phyloP scores from a whole-genome alignment of 495 filamentous ascomycete species.

The Immersiella caudata region DNA sequence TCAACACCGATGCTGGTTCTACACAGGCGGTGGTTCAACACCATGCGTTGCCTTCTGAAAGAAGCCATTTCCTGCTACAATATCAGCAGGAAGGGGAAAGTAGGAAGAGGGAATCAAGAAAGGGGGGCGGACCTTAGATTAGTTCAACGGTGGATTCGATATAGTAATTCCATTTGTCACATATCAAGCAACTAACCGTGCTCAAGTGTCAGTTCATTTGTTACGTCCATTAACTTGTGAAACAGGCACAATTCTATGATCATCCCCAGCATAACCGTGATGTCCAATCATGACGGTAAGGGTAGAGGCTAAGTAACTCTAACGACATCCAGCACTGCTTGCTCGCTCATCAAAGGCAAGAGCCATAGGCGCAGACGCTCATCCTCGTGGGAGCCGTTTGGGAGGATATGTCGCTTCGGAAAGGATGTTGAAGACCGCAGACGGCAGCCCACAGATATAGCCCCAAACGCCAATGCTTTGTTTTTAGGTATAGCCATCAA shows the following conservation, averaged over 20 bases:
- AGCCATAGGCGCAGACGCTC: neutral
- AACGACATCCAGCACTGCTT: neutral
- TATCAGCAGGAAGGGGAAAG: no score
- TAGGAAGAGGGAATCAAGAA: no score
- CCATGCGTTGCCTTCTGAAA: no score
- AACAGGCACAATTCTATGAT: neutral
- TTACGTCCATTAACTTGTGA: neutral
- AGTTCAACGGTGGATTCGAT: no score
- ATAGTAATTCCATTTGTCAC: no score
- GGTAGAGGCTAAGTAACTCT: neutral
- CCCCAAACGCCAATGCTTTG: constrained; percentile 10
- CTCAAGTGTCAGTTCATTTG: no score
- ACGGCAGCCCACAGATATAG: neutral
- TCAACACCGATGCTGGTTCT: no score
- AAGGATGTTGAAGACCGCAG: neutral
- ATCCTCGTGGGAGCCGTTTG: neutral
- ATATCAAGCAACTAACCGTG: no score
- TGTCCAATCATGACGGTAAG: neutral
- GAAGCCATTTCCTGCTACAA: no score
- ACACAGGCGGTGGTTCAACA: no score
- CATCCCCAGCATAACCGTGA: neutral
- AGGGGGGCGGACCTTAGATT: no score
- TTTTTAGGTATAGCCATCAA: neutral
- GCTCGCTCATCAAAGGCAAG: neutral
- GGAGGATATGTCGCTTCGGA: neutral